A percentile compares a stretch with the other conserved stretches of the same genome.
Conservation (phyloP, 495 filamentous ascomycete genomes). For the Aspergillus asperescens region DNA sequence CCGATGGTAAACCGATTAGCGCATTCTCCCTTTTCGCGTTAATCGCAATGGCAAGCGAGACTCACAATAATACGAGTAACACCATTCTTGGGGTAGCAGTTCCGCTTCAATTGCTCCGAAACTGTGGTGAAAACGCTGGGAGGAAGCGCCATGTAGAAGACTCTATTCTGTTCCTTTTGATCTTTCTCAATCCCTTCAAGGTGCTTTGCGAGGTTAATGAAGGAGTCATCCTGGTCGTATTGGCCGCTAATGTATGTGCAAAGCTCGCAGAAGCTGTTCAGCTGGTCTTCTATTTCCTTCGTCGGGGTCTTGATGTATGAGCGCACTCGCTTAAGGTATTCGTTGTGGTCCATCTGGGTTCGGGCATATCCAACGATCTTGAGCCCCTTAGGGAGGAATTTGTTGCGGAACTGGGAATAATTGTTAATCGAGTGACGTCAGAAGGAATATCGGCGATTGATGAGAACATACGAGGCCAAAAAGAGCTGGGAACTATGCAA, state of each 20-base stretch:
- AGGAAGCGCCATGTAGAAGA: constrained; percentile 99
- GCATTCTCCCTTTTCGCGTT: not conserved
- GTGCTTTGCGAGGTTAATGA: constrained; percentile 81
- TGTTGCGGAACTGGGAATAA: constrained; percentile 76
- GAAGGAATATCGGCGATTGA: not conserved
- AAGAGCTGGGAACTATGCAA: constrained; percentile 82
- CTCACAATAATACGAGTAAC: constrained; percentile 88
- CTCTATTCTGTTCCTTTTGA: constrained; percentile 75
- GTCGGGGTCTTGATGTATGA: constrained; percentile 99
- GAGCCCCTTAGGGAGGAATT: constrained; percentile 96
- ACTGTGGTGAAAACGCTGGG: constrained; percentile 98
- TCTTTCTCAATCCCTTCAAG: constrained; percentile 81
- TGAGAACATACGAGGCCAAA: constrained; percentile 82
- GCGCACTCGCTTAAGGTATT: constrained; percentile 88
- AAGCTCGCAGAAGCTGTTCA: constrained; percentile 78
- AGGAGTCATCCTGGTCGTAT: constrained; percentile 96
- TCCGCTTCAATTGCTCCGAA: constrained; percentile 92
- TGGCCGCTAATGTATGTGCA: constrained; percentile 95
- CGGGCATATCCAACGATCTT: constrained; percentile 98
- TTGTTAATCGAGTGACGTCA: constrained; percentile 20
- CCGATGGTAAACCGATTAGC: constrained; percentile 14
- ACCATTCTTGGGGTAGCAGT: constrained; percentile 86
- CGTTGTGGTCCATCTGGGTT: constrained; percentile 97
- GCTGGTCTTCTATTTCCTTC: constrained; percentile 93
- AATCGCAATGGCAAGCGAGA: not conserved